Conservation (phyloP, 306 rosid genomes). For the Prinsepia uniflora region DNA sequence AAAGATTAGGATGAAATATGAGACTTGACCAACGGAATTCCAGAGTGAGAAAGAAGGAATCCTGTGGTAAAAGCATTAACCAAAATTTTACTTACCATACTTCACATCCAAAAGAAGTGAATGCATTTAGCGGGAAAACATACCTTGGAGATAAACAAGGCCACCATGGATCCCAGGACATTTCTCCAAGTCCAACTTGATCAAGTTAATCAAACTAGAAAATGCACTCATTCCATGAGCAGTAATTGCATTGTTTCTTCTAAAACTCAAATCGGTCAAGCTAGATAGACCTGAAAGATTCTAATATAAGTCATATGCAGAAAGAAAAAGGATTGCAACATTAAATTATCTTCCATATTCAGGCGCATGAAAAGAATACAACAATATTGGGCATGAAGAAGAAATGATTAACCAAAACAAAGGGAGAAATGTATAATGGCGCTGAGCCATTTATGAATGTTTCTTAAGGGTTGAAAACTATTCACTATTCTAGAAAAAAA, state of each 20-base stretch:
- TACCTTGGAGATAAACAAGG: conserved; percentile 76
- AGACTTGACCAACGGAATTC: neutral
- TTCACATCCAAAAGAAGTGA: neutral
- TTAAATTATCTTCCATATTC: conserved; percentile 2
- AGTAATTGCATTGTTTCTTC: conserved; percentile 75
- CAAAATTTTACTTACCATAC: neutral
- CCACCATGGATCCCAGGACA: conserved; percentile 92
- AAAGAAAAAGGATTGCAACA: neutral
- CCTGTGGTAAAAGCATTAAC: neutral
- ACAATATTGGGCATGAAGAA: neutral
- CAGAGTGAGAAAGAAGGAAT: neutral
- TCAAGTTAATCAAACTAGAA: conserved; percentile 59
- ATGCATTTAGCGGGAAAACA: conserved; percentile 23
- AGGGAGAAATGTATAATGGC: neutral
- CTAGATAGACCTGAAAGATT: conserved; percentile 64
- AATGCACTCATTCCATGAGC: conserved; percentile 76
- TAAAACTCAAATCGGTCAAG: conserved; percentile 81
- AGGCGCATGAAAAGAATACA: neutral
- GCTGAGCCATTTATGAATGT: neutral
- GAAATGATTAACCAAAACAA: neutral
- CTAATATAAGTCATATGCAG: conserved; percentile 21
- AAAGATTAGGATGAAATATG: neutral
- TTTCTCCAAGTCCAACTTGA: conserved; percentile 89
- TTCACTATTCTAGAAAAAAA: neutral
- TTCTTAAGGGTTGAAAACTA: neutral